These are phyloP conservation scores for Kwoniella europaea DNA, from an alignment of 768 basidiomycete genomes.

Conservation along the genomic window DNA sequence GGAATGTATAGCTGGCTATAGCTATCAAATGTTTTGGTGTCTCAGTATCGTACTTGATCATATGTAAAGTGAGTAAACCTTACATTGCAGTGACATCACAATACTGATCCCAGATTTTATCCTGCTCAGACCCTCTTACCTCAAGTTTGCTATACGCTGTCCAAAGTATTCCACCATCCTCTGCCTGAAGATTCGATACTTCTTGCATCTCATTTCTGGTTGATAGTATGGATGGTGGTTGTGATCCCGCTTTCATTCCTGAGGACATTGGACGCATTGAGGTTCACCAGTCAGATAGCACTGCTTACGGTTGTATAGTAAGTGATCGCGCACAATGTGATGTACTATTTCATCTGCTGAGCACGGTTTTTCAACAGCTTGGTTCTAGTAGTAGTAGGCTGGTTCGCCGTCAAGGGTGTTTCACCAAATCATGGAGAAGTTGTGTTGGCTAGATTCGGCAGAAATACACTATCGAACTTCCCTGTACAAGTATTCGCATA, in stretches of 20 bases:
- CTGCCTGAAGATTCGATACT: conserved; percentile 57
- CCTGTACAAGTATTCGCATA: conserved; percentile 69
- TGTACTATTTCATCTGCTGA: not conserved
- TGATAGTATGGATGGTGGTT: conserved; percentile 74
- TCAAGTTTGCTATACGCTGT: conserved; percentile 80
- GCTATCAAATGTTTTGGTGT: conserved; percentile 97
- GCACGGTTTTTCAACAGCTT: conserved; percentile 37
- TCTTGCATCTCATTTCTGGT: conserved; percentile 74
- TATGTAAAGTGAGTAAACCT: conserved; percentile 54
- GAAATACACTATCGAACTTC: conserved; percentile 64
- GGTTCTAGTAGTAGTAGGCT: conserved; percentile 56
- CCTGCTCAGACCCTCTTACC: conserved; percentile 80
- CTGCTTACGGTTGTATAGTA: conserved; percentile 83
- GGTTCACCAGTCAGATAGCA: conserved; percentile 89
- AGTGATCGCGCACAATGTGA: conserved; percentile 22
- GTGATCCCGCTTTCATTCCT: conserved; percentile 79
- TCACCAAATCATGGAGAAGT: conserved; percentile 51
- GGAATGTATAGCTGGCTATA: conserved; percentile 68
- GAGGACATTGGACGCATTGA: conserved; percentile 78
- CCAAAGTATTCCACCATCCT: conserved; percentile 75
- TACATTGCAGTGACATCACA: too few relatives aligned
- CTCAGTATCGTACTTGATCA: conserved; percentile 73
- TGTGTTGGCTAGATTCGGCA: conserved; percentile 46
- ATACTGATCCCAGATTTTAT: not conserved
- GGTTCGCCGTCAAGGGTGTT: conserved; percentile 51